phyloP scores from a whole-genome alignment of 2,329 filamentous ascomycete species.

The Fusarium papillatum region DNA sequence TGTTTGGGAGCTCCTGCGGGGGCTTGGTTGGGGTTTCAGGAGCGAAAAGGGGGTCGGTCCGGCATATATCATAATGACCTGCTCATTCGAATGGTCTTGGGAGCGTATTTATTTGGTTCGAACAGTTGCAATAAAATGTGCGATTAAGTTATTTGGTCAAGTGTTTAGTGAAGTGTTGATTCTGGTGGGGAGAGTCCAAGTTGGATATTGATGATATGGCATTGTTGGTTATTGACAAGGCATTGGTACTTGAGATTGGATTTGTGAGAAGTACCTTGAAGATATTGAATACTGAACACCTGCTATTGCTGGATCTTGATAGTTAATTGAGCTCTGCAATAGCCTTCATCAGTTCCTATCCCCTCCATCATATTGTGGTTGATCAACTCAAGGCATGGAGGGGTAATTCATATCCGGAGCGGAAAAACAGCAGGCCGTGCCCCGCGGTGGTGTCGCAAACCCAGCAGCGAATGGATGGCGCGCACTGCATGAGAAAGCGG shows the following conservation, averaged over 20 bases:
- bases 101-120: slow-evolving; percentile 29
- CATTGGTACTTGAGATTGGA: neutral
- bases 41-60: slow-evolving; percentile 8
- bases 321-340: neutral
- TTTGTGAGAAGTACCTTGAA: neutral
- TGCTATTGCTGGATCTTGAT: neutral
- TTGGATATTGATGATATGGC: neutral
- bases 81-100: slow-evolving; percentile 17
- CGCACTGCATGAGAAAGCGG: slow-evolving; percentile 23
- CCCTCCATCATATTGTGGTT: neutral
- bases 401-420: slow-evolving; percentile 30
- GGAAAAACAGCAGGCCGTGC: slow-evolving; percentile 36
- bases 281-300: neutral
- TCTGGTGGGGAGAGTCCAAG: too few species aligned
- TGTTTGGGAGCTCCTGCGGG: slow-evolving; percentile 4
- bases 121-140: slow-evolving; percentile 31
- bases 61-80: slow-evolving; percentile 27
- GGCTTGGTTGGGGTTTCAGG: slow-evolving; percentile 8
- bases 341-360: neutral
- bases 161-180: too few species aligned
- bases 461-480: slow-evolving; percentile 32
- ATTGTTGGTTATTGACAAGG: neutral
- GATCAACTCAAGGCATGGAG: slow-evolving; percentile 16
- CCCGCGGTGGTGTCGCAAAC: slow-evolving; percentile 28
- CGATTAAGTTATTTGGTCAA: neutral